A percentile compares a stretch with the other conserved stretches of the same genome.
Conservation (phyloP, 2,329 filamentous ascomycete genomes). For the Parasarocladium wereldwijsianum region DNA sequence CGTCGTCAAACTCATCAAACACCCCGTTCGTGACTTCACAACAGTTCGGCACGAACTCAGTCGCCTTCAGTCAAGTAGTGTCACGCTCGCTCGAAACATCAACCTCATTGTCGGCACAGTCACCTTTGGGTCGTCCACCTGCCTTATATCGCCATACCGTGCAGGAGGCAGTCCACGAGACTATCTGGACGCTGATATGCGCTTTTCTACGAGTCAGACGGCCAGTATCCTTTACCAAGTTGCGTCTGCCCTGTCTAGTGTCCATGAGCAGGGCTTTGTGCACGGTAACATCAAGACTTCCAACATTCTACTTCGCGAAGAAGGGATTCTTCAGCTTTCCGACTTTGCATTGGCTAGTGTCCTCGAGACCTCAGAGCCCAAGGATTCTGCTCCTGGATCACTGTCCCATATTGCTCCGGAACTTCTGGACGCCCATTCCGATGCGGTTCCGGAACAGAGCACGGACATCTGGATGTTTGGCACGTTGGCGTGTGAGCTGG, state of each 20-base stretch:
- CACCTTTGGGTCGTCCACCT: too few relatives aligned
- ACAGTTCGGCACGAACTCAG: too few relatives aligned
- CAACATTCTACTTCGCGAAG: slow-evolving; percentile 1
- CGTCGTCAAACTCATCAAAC: too few relatives aligned
- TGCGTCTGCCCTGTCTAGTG: slow-evolving; percentile 1
- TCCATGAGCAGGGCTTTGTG: background rate
- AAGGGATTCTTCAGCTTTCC: background rate
- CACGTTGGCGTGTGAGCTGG: slow-evolving; percentile 1
- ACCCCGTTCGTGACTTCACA: too few relatives aligned
- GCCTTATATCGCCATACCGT: too few relatives aligned
- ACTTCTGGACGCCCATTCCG: background rate
- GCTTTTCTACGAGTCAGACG: too few relatives aligned
- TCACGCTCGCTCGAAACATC: too few relatives aligned
- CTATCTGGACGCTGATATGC: too few relatives aligned
- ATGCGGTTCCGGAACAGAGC: slow-evolving; percentile 1
- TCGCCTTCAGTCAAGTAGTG: too few relatives aligned
- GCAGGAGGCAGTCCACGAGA: too few relatives aligned
- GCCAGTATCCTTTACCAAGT: background rate
- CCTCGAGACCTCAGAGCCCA: background rate
- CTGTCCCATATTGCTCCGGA: slow-evolving; percentile 2
- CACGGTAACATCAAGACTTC: slow-evolving; percentile 3
- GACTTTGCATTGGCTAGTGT: slow-evolving; percentile 1
- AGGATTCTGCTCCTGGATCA: background rate
- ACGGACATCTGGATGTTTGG: slow-evolving; percentile 3
- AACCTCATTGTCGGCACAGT: too few relatives aligned